Base-by-base conservation (phyloP, 768 basidiomycete genomes). In the Pleurotus giganteus region DNA sequence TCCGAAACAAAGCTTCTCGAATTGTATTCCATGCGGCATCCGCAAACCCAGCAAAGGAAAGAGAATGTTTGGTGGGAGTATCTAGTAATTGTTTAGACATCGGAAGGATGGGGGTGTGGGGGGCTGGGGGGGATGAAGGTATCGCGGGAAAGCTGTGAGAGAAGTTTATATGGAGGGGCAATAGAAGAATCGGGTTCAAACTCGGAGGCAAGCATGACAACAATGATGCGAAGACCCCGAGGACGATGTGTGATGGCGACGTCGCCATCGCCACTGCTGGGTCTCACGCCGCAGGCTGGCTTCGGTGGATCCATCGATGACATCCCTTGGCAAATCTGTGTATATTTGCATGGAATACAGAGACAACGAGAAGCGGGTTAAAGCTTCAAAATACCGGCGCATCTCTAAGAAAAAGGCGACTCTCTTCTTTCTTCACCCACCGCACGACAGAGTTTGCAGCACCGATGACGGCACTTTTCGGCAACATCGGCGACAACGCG, bases 391-490 rank as follows among this genome's bases (percentile, higher is more conserved):
- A 96, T 29, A 94, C 89, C 2, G 95, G 94, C 23, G 95, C 94
- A 68, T 95, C 89, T 54, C 81, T 79, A 59, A 99, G 71, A 67
- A 98, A 98, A 56, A 99, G 63, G 61, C 74, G 78, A 4, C 71
- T 72, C 68, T 97, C 96, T 64, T 97, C 91, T 61, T 85, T 88
- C 77, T 90, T 88, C 4, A 97, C 86, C 96, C 96, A 99, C 13
- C 86, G 76, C 19, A 86, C 86, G 23, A 98, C 88, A 1, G 86
- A 79, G 66, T 98, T 96, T 6, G 96, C 97, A 4, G 94, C 90
- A 11, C 86, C 83, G 12, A 98, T 86, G 1, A 84, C 86, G 0
- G 90, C 93, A 47, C 85, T 87, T 77, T 98, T 98, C 4, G 96
- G 91, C 50, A 98, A 65, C 45, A 81, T 77, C 8, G 92, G 90